A percentile compares a stretch with the other conserved stretches of the same genome.
These are phyloP conservation scores for Parastagonospora nodorum DNA, from an alignment of 2,329 filamentous ascomycete genomes.

Conservation along the genomic window DNA sequence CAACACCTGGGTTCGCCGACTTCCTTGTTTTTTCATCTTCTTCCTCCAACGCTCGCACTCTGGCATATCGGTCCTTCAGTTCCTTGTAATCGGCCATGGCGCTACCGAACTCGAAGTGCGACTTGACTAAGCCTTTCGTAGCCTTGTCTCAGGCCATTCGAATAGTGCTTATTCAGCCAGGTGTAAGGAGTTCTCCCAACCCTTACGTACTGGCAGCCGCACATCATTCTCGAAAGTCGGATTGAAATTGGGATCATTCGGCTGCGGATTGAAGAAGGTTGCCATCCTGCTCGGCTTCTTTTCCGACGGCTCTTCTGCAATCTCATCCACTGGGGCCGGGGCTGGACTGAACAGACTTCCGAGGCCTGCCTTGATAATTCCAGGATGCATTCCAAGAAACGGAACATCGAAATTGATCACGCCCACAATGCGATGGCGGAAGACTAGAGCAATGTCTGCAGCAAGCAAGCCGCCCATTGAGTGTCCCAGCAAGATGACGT, in stretches of 20 bases:
- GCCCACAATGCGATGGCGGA: slow-evolving; percentile 78
- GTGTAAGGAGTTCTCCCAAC: slow-evolving; percentile 69
- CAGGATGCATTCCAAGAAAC: slow-evolving; percentile 85
- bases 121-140: slow-evolving; percentile 73
- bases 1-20: slow-evolving; percentile 34
- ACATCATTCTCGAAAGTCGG: slow-evolving; percentile 77
- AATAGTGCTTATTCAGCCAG: slow-evolving; percentile 79
- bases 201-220: slow-evolving; percentile 69
- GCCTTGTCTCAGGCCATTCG: slow-evolving; percentile 73
- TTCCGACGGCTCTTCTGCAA: slow-evolving; percentile 14
- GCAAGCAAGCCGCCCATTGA: slow-evolving; percentile 87
- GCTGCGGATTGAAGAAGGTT: slow-evolving; percentile 46
- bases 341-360: slow-evolving; percentile 71
- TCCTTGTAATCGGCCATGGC: slow-evolving; percentile 77
- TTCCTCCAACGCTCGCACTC: slow-evolving; percentile 73
- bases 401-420: slow-evolving; percentile 84
- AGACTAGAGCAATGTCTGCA: slow-evolving; percentile 76
- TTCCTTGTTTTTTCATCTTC: slow-evolving; percentile 57
- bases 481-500: slow-evolving; percentile 83
- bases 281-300: slow-evolving; percentile 38
- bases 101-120: slow-evolving; percentile 82
- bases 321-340: slow-evolving; percentile 33
- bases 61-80: slow-evolving; percentile 71
- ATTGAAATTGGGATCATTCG: slow-evolving; percentile 70
- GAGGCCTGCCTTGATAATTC: slow-evolving; percentile 81